phyloP scores from a whole-genome alignment of 805 yeast genomes.

The Barnettozyma californica region DNA sequence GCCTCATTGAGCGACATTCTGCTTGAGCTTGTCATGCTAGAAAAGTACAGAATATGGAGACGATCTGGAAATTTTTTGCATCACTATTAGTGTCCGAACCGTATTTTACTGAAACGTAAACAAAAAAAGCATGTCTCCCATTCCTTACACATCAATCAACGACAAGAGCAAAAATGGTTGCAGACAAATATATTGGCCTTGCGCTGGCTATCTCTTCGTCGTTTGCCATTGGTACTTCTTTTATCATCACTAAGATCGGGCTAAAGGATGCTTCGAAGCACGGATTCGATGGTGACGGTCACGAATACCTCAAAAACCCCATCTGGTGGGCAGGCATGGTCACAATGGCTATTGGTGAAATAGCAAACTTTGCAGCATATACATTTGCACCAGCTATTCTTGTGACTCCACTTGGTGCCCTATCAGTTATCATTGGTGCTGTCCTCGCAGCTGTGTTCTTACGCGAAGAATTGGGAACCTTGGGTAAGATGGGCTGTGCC shows the following conservation, averaged over 20 bases:
- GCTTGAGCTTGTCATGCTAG: not conserved
- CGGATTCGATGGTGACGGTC: constrained; percentile 68
- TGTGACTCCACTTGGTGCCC: constrained; percentile 89
- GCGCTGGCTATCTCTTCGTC: constrained; percentile 85
- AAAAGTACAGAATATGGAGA: not conserved
- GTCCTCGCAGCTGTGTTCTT: constrained; percentile 80
- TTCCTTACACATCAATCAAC: not conserved
- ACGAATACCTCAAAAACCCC: constrained; percentile 74
- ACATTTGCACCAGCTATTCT: constrained; percentile 92
- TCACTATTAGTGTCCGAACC: not conserved
- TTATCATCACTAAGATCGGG: constrained; percentile 85
- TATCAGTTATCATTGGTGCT: constrained; percentile 88
- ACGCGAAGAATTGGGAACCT: constrained; percentile 79
- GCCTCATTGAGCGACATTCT: not conserved
- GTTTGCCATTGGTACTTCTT: constrained; percentile 84
- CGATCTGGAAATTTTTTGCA: not conserved
- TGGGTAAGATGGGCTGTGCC: constrained; percentile 92
- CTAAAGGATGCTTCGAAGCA: constrained; percentile 63
- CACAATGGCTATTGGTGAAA: constrained; percentile 86
- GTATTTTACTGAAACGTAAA: not conserved
- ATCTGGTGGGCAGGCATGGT: constrained; percentile 93
- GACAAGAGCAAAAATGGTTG: constrained; percentile 29
- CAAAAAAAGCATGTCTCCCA: not conserved
- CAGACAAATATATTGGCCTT: constrained; percentile 85
- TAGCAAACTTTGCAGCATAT: constrained; percentile 91